Conservation (phyloP, 139 green algal genomes). For the Coelastrella sp. region DNA sequence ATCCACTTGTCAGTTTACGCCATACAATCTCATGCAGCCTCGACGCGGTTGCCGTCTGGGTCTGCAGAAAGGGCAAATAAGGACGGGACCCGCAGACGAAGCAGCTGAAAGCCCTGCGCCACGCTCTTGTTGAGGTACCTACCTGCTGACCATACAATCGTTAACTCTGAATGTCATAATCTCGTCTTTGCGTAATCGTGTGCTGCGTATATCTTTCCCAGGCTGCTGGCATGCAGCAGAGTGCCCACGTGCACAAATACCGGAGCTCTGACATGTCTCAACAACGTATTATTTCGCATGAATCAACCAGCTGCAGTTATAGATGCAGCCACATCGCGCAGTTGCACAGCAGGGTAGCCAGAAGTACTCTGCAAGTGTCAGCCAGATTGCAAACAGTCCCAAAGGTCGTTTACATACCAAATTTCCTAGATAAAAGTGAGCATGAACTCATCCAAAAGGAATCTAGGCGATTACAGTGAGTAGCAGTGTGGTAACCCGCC, state of each 20-base stretch:
- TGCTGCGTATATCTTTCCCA: not conserved
- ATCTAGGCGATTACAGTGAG: slow-evolving; percentile 11
- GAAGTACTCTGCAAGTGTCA: not conserved
- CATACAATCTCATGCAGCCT: too few species aligned
- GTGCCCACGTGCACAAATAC: not conserved
- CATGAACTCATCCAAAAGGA: not conserved
- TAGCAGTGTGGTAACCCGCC: not conserved
- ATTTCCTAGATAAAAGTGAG: slow-evolving; percentile 22
- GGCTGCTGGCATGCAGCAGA: not conserved
- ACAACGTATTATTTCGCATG: not conserved
- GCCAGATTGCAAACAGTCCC: not conserved
- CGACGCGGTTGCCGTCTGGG: too few species aligned
- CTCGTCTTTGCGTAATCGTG: too few species aligned
- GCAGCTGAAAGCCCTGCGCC: too few species aligned
- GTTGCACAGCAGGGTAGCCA: not conserved
- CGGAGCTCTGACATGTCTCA: not conserved
- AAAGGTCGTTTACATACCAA: slow-evolving; percentile 36
- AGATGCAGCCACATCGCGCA: not conserved
- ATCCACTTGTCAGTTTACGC: too few species aligned
- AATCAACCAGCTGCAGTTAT: not conserved
- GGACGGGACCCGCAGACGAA: not conserved
- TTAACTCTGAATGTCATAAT: too few species aligned
- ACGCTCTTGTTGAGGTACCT: too few species aligned
- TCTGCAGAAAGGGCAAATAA: too few species aligned
- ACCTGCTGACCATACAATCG: too few species aligned